Base-by-base conservation (phyloP, 345 rosid species). In the Citrus medica region DNA sequence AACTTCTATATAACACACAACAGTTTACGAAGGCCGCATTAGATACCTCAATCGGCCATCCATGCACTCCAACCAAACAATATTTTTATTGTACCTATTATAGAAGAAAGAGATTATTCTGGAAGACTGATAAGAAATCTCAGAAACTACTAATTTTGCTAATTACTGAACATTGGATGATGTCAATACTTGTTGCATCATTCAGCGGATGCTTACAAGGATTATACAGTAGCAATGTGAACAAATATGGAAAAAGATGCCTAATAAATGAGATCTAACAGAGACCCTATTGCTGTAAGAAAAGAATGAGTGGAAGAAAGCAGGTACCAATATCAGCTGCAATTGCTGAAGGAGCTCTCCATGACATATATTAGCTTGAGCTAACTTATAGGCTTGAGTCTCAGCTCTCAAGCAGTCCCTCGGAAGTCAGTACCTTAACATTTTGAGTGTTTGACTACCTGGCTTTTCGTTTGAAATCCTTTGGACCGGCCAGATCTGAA, bases 31-130 rank as follows among this genome's bases (percentile, higher is more conserved):
- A 68, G 4, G 65, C 73, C 42, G 21, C 10, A 19, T 25, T 21
- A 14, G 24, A 6, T 38, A 24, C 27, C 37, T 30, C 30, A 38
- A 37, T 56, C 5, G 14, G 28, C 58, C 59, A 66, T n/a, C 28
- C n/a, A 68, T 25, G 69, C 17, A 35, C 59, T 16, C 69, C 56
- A 67, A 58, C 25, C 60, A 38, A 56, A 37, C 40, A 13, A n/a
- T 40, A 40, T 55, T 56, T 67, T 24, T 33, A 68, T 25, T 24
- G 67, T 58, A 68, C 58, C 79, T 67, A 68, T 68, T 66, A 27
- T 10, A 25, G 21, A 14, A 9, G 27, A 5, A 9, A 21, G 27
- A 17, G 7, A 35, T 55, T 16, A 35, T n/a, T 42, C 12, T 7
- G 62, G 21, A 48, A n/a, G 27, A 10, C 37, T 25, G 9, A 14